A percentile compares a stretch with the other conserved stretches of the same genome.
These are phyloP conservation scores for Talaromyces thailandensis DNA, from an alignment of 495 filamentous ascomycete genomes.

Conservation along the genomic window DNA sequence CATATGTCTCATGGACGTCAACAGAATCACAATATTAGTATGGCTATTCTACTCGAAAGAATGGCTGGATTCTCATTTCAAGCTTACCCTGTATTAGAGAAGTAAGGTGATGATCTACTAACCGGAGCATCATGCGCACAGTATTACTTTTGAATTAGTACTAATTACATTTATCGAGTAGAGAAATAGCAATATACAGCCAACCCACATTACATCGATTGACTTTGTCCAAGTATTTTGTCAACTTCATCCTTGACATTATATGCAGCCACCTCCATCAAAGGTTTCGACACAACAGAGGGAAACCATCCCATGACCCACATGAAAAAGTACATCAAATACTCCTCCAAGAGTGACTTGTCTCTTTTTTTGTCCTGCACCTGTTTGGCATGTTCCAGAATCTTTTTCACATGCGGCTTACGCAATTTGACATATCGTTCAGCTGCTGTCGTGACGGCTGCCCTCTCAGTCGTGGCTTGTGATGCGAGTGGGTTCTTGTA, in stretches of 20 bases:
- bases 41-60: background rate
- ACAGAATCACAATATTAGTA: background rate
- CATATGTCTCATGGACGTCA: background rate
- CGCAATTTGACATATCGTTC: slow-evolving; percentile 21
- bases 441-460: slow-evolving; percentile 16
- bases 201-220: background rate
- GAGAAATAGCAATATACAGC: background rate
- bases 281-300: background rate
- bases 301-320: slow-evolving; percentile 21
- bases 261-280: background rate
- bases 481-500: background rate
- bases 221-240: background rate
- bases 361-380: slow-evolving; percentile 23
- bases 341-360: slow-evolving; percentile 23
- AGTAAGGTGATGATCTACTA: background rate
- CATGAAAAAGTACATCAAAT: slow-evolving; percentile 24
- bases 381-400: slow-evolving; percentile 19
- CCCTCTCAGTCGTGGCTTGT: slow-evolving; percentile 5
- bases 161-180: background rate
- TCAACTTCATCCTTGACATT: slow-evolving; percentile 2
- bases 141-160: background rate
- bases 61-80: too few relatives aligned
- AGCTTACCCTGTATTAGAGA: background rate
- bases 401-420: slow-evolving; percentile 19
- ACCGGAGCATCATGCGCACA: background rate